These are phyloP conservation scores for Lasiodiplodia gonubiensis DNA, from an alignment of 2,329 filamentous ascomycete genomes.

Conservation along the genomic window DNA sequence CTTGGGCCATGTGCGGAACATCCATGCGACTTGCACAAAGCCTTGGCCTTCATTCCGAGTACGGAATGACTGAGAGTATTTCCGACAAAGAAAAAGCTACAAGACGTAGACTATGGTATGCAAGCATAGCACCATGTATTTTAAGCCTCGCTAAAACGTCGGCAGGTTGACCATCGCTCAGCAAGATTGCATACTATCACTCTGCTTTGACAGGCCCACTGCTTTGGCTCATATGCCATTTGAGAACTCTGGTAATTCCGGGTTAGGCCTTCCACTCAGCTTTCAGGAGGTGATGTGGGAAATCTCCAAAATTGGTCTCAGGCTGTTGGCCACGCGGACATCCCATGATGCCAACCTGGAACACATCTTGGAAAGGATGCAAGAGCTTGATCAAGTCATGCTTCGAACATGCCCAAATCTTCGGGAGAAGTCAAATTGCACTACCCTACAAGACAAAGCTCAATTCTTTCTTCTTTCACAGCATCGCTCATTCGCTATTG, in stretches of 20 bases:
- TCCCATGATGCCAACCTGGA: neutral
- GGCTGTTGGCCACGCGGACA: neutral
- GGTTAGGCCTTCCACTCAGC: neutral
- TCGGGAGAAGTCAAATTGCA: neutral
- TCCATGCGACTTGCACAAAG: constrained; percentile 16
- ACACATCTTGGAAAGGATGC: neutral
- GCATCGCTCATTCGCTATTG: constrained; percentile 7
- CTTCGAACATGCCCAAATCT: neutral
- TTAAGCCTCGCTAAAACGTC: neutral
- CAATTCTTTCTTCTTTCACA: neutral
- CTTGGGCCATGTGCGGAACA: constrained; percentile 16
- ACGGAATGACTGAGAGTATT: neutral
- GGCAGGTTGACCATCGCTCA: constrained; percentile 19
- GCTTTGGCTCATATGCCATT: neutral
- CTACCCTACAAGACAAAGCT: neutral
- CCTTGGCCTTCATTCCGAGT: constrained; percentile 1
- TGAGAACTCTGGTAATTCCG: too few species aligned
- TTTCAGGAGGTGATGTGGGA: constrained; percentile 21
- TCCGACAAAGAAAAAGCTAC: neutral
- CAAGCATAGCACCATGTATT: too few species aligned
- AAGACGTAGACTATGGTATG: neutral
- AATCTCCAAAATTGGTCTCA: neutral
- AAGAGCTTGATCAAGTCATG: neutral
- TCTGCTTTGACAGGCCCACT: constrained; percentile 22
- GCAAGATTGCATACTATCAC: constrained; percentile 15